Evolutionary conservation across 352 stramenopile genomes (phyloP).

Genomic region (Phytophthora macrochlamydospora): DNA sequence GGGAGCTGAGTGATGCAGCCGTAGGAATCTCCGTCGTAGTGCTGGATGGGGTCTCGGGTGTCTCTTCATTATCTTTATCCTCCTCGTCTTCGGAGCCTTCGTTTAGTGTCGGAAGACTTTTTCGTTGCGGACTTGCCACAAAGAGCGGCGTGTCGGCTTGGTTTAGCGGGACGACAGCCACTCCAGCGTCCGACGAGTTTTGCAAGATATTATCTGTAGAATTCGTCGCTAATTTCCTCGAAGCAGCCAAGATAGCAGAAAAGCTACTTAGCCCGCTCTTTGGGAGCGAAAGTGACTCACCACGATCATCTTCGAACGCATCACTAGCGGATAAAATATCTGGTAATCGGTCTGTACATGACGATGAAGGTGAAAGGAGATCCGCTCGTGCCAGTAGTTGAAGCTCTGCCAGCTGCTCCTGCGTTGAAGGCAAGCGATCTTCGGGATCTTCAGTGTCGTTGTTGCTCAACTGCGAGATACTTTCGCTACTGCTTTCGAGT

Average conservation of each 20-base stretch:
- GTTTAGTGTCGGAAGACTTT: constrained; percentile 23
- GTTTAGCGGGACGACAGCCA: constrained; percentile 5
- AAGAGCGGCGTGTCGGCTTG: not conserved
- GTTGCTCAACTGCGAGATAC: constrained; percentile 3
- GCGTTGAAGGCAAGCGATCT: constrained; percentile 4
- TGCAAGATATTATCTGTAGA: not conserved
- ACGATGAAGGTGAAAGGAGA: constrained; percentile 19
- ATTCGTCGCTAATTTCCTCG: constrained; percentile 20
- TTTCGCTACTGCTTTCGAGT: constrained; percentile 18
- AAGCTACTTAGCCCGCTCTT: constrained; percentile 25
- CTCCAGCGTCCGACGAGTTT: not conserved
- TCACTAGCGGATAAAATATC: no score
- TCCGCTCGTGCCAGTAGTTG: constrained; percentile 47
- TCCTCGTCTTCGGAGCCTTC: constrained; percentile 21
- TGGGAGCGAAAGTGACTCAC: not conserved
- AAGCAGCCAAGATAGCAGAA: constrained; percentile 22
- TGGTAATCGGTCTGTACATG: not conserved
- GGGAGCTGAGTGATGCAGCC: constrained; percentile 8
- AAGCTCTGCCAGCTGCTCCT: constrained; percentile 53
- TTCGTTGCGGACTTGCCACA: constrained; percentile 1
- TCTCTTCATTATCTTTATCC: constrained; percentile 23
- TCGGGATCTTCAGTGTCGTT: constrained; percentile 18
- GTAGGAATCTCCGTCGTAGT: not conserved
- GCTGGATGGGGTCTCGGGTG: constrained; percentile 15
- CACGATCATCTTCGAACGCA: constrained; percentile 4